These are phyloP conservation scores for Phaffia rhodozyma DNA, from an alignment of 1,284 basidiomycete genomes.

Conservation along the genomic window DNA sequence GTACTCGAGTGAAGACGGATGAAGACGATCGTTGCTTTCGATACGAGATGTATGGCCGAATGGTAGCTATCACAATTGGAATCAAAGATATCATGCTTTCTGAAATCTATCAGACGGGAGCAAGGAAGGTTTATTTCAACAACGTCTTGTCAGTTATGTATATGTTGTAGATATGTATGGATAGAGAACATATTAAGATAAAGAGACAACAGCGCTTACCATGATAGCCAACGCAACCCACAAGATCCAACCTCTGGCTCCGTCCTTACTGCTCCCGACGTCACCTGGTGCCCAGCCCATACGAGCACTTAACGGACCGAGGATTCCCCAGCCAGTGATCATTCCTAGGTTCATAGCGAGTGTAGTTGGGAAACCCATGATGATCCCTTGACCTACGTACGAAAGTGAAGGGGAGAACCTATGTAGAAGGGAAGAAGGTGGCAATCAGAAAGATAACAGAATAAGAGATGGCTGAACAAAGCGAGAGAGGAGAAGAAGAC, in stretches of 20 bases:
- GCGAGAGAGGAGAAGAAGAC: neutral
- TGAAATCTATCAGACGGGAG: slow-evolving; percentile 35
- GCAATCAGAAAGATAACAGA: neutral
- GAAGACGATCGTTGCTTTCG: slow-evolving; percentile 3
- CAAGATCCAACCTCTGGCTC: slow-evolving; percentile 83
- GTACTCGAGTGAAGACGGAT: slow-evolving; percentile 17
- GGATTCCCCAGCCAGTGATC: slow-evolving; percentile 85
- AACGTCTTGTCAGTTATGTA: neutral
- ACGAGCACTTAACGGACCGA: slow-evolving; percentile 72
- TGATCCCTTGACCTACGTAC: slow-evolving; percentile 88
- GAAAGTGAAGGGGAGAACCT: slow-evolving; percentile 78
- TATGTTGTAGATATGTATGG: neutral
- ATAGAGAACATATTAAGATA: neutral
- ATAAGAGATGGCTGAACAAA: neutral
- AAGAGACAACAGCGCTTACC: slow-evolving; percentile 38
- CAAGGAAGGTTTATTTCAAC: neutral
- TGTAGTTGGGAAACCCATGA: slow-evolving; percentile 94
- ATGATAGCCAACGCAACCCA: slow-evolving; percentile 93
- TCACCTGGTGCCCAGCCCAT: slow-evolving; percentile 82
- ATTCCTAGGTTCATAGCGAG: slow-evolving; percentile 89
- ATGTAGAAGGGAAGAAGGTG: neutral
- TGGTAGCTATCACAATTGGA: slow-evolving; percentile 51
- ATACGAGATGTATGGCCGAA: slow-evolving; percentile 37
- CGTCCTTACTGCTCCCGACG: slow-evolving; percentile 67
- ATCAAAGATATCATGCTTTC: slow-evolving; percentile 77